phyloP scores from a whole-genome alignment of 2,329 filamentous ascomycete genomes.

The Pseudogymnoascus sp. region DNA sequence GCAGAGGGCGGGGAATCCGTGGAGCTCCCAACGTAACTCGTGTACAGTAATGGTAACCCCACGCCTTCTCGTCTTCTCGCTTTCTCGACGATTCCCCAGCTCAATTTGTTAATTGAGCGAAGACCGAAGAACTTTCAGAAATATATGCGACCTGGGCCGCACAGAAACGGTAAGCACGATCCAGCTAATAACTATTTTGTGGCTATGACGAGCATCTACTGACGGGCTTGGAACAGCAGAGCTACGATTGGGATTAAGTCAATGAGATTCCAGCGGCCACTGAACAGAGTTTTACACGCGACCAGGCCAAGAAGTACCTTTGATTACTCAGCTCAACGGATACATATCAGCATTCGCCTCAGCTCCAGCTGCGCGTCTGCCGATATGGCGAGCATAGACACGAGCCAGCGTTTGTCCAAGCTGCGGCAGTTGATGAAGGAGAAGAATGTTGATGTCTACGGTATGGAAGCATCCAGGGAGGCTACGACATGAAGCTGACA shows the following conservation, averaged over 20 bases:
- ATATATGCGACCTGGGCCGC: background rate
- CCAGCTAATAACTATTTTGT: background rate
- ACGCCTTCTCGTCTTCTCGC: background rate
- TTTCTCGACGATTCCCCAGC: background rate
- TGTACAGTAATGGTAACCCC: conserved; percentile 6
- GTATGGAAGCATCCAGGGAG: conserved; percentile 44
- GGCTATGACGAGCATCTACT: background rate
- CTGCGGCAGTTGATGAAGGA: conserved; percentile 82
- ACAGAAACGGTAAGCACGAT: background rate
- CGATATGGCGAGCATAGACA: conserved; percentile 71
- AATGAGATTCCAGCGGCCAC: conserved; percentile 21
- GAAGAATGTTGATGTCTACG: conserved; percentile 82
- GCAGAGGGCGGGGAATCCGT: background rate
- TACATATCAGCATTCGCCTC: conserved; percentile 10
- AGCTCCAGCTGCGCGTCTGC: conserved; percentile 16
- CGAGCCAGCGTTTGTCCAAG: conserved; percentile 63
- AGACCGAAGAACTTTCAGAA: background rate
- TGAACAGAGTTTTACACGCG: conserved; percentile 16
- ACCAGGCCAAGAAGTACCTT: background rate
- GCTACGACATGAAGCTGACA: conserved; percentile 16
- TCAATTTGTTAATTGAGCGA: background rate
- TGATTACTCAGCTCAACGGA: background rate
- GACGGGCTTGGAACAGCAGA: background rate
- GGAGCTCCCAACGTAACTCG: background rate
- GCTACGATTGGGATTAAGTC: conserved; percentile 10